Conservation (phyloP, 768 basidiomycete genomes). For the Holtermannia corniformis region DNA sequence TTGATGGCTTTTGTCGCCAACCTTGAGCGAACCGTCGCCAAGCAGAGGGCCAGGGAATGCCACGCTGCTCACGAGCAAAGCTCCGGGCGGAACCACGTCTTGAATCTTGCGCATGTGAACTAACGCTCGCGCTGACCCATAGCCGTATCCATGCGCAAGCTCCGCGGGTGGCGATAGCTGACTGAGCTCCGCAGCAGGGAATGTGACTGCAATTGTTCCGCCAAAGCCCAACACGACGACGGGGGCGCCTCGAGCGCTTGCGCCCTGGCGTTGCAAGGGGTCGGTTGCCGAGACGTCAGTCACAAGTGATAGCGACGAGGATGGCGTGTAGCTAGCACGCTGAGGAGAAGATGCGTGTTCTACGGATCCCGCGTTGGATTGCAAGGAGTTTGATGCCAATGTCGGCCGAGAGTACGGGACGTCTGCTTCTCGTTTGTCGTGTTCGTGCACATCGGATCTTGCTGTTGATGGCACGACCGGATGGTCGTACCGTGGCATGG, state of each 20-base stretch:
- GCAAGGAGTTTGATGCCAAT: background rate
- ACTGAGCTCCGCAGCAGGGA: constrained; percentile 61
- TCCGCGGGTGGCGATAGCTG: constrained; percentile 55
- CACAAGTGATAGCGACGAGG: no score
- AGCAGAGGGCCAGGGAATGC: constrained; percentile 82
- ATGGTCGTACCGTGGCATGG: no score
- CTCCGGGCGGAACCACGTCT: constrained; percentile 60
- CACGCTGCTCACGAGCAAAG: constrained; percentile 43
- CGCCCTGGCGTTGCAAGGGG: constrained; percentile 23
- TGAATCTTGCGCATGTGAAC: constrained; percentile 61
- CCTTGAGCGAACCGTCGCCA: constrained; percentile 60
- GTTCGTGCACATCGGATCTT: no score
- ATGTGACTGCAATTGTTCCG: constrained; percentile 81
- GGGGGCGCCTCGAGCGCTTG: constrained; percentile 47
- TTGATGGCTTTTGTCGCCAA: constrained; percentile 53
- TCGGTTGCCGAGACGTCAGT: constrained; percentile 14
- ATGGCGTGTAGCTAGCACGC: background rate
- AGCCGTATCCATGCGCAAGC: constrained; percentile 27
- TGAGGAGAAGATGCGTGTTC: background rate
- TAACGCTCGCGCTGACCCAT: constrained; percentile 28
- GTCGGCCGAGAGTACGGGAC: background rate
- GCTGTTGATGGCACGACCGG: no score
- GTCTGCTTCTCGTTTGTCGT: no score
- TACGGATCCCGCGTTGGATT: background rate
- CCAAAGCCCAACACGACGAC: constrained; percentile 86